Evolutionary conservation across 495 filamentous ascomycete species (phyloP).

Genomic region (Podospora sp.): DNA sequence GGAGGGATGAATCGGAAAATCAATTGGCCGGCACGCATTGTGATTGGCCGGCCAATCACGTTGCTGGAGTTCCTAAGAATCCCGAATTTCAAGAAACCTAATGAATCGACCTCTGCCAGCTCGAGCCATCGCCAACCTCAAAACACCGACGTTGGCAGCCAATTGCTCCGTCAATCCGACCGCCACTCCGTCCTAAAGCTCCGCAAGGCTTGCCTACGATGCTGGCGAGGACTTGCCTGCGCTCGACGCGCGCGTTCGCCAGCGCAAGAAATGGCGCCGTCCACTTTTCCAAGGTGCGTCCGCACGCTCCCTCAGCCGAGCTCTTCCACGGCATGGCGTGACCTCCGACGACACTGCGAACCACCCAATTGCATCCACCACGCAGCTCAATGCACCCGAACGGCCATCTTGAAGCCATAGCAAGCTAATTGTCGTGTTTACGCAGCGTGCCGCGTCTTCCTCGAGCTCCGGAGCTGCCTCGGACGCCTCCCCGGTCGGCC

Average conservation of each 20-base stretch:
- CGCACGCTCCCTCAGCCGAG: neutral
- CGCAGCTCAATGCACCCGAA: conserved; percentile 9
- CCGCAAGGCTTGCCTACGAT: conserved; percentile 63
- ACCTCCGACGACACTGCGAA: conserved; percentile 22
- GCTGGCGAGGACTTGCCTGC: conserved; percentile 84
- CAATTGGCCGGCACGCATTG: conserved; percentile 23
- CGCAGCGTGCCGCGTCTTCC: conserved; percentile 64
- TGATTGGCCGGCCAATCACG: conserved; percentile 36
- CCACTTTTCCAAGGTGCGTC: conserved; percentile 58
- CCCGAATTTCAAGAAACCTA: conserved; percentile 44
- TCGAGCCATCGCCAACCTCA: conserved; percentile 31
- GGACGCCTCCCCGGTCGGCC: conserved; percentile 59
- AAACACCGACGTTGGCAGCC: conserved; percentile 43
- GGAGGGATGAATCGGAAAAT: conserved; percentile 29
- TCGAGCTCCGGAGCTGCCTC: conserved; percentile 59
- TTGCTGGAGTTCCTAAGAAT: conserved; percentile 42
- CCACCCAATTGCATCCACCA: conserved; percentile 23
- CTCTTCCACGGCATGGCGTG: conserved; percentile 35
- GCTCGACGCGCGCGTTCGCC: conserved; percentile 76
- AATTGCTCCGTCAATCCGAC: conserved; percentile 44
- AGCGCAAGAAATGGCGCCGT: conserved; percentile 64
- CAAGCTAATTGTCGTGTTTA: conserved; percentile 35
- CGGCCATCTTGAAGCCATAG: conserved; percentile 7
- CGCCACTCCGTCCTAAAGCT: conserved; percentile 42
- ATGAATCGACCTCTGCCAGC: conserved; percentile 34